Evolutionary conservation across 306 rosid species (phyloP).

Genomic region (Phaseolus lunatus): DNA sequence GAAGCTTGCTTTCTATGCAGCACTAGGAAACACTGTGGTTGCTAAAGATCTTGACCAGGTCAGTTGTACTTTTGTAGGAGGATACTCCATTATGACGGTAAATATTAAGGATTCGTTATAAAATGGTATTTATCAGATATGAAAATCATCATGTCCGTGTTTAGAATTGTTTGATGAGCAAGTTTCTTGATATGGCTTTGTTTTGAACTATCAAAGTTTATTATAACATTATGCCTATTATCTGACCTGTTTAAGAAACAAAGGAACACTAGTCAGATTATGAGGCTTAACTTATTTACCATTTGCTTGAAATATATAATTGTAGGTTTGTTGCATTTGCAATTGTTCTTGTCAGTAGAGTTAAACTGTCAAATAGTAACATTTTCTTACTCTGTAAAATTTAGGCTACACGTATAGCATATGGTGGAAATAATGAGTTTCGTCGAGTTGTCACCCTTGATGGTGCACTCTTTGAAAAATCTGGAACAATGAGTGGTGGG

Average conservation of each 20-base stretch:
- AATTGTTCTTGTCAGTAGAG: conserved; percentile 11
- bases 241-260: conserved; percentile 1
- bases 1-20: conserved; percentile 92
- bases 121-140: not conserved
- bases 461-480: conserved; percentile 86
- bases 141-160: conserved; percentile 20
- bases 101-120: not conserved
- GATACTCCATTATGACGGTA: conserved; percentile 10
- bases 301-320: conserved; percentile 16
- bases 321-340: conserved; percentile 3
- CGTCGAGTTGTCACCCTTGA: conserved; percentile 93
- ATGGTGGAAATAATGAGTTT: conserved; percentile 69
- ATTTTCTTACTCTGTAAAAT: conserved; percentile 35
- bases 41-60: conserved; percentile 97
- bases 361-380: conserved; percentile 37
- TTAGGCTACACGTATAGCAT: conserved; percentile 89
- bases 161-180: conserved; percentile 10
- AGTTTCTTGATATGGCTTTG: not conserved
- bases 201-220: conserved; percentile 12
- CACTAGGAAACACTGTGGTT: conserved; percentile 78
- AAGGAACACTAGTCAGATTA: not conserved
- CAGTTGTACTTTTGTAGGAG: conserved; percentile 35
- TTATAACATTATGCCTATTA: conserved; percentile 11
- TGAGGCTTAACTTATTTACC: not conserved
- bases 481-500: conserved; percentile 98